Evolutionary conservation across 768 basidiomycete species (phyloP).

Genomic region (Clathrus columnatus): DNA sequence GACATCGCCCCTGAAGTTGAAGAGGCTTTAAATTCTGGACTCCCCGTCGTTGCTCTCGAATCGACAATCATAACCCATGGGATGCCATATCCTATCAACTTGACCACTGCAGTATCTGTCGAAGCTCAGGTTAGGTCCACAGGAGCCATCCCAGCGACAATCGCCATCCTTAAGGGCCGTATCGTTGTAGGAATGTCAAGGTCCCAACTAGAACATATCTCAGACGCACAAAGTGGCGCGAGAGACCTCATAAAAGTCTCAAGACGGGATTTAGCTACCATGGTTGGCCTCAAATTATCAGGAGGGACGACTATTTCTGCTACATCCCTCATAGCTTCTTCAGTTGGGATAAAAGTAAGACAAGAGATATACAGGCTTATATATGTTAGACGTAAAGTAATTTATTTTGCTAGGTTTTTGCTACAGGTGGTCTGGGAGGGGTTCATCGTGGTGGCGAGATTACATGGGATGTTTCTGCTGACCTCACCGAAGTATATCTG

Average conservation of each 20-base stretch:
- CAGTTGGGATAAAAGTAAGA: conserved; percentile 1
- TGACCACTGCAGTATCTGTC: conserved; percentile 60
- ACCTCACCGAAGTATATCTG: conserved; percentile 5
- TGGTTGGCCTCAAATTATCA: conserved; percentile 55
- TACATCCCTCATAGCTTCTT: conserved; percentile 29
- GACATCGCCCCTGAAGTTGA: conserved; percentile 80
- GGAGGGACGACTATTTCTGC: conserved; percentile 57
- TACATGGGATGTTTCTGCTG: conserved; percentile 30
- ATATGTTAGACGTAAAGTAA: conserved; percentile 10
- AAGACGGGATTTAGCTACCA: conserved; percentile 69
- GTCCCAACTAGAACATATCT: conserved; percentile 58
- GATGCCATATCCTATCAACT: conserved; percentile 73
- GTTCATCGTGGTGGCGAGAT: conserved; percentile 73
- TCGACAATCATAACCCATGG: conserved; percentile 91
- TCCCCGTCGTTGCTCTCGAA: conserved; percentile 84
- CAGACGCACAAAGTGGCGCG: conserved; percentile 37
- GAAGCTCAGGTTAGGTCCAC: conserved; percentile 65
- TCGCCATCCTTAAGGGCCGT: conserved; percentile 74
- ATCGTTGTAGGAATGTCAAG: conserved; percentile 76
- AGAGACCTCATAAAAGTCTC: conserved; percentile 55
- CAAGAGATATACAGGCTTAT: conserved; percentile 2
- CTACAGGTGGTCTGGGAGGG: conserved; percentile 87
- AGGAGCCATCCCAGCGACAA: conserved; percentile 83
- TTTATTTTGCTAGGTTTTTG: conserved; percentile 53
- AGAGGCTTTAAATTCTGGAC: conserved; percentile 57